Conservation (phyloP, 192 early-diverging fungal species). For the Coemansia sp. region DNA sequence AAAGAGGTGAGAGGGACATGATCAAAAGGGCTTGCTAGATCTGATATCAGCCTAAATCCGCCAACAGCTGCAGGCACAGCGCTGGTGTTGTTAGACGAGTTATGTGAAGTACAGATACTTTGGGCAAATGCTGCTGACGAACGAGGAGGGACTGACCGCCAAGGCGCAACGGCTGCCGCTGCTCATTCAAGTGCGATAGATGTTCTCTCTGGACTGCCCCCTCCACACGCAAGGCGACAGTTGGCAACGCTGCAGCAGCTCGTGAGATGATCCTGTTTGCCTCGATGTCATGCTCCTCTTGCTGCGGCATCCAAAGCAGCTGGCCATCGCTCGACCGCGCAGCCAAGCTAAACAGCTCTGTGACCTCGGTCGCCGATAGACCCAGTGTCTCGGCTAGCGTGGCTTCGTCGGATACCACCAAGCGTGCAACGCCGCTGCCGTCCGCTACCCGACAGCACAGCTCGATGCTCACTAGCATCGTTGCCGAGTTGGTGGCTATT, state of each 20-base stretch:
- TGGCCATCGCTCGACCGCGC: conserved; percentile 36
- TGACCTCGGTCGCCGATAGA: conserved; percentile 9
- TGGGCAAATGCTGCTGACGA: conserved; percentile 16
- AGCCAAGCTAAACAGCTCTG: conserved; percentile 14
- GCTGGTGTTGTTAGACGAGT: conserved; percentile 14
- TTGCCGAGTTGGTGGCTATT: conserved; percentile 2
- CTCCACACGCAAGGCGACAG: conserved; percentile 15
- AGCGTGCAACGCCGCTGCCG: conserved; percentile 41
- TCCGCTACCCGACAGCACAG: conserved; percentile 30
- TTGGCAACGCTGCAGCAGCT: conserved; percentile 8
- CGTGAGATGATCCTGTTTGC: conserved; percentile 2
- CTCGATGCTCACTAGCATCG: conserved; percentile 3
- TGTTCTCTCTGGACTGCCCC: conserved; percentile 6
- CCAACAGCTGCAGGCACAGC: conserved; percentile 26
- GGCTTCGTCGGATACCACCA: not conserved
- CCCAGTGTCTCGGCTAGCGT: conserved; percentile 9
- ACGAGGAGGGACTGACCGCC: conserved; percentile 18
- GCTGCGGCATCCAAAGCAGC: conserved; percentile 30
- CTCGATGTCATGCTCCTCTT: not conserved
- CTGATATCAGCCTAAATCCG: not conserved
- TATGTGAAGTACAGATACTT: conserved; percentile 17
- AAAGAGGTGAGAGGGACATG: not conserved
- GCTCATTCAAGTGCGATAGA: not conserved
- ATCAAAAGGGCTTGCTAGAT: not conserved
- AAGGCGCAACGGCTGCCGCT: conserved; percentile 37